These are phyloP conservation scores for Phytophthora quininea DNA, from an alignment of 352 stramenopile species.

Conservation along the genomic window DNA sequence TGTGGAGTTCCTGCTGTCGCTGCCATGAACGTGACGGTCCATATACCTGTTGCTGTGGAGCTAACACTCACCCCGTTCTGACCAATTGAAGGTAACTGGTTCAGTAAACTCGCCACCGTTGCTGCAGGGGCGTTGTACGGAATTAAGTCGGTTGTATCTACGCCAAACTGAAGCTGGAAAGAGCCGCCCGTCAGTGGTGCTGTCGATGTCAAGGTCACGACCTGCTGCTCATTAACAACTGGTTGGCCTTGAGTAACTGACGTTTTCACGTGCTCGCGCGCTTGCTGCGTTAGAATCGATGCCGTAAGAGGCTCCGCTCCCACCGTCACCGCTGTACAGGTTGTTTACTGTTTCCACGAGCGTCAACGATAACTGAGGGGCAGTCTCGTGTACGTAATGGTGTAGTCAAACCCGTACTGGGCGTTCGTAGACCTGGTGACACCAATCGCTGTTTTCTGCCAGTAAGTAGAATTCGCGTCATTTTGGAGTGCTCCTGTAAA, in stretches of 20 bases:
- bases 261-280: constrained; percentile 79
- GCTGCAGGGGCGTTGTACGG: constrained; percentile 63
- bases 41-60: constrained; percentile 21
- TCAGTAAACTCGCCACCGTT: constrained; percentile 76
- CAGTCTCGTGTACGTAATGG: constrained; percentile 66
- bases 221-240: constrained; percentile 75
- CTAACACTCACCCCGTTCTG: constrained; percentile 46
- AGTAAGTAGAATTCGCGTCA: background rate
- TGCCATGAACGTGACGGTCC: constrained; percentile 67
- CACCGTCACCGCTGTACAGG: constrained; percentile 62
- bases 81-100: constrained; percentile 67
- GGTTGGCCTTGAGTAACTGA: constrained; percentile 51
- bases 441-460: constrained; percentile 37
- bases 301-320: constrained; percentile 33
- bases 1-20: constrained; percentile 47
- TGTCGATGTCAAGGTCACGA: constrained; percentile 58
- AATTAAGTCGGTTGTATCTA: constrained; percentile 61
- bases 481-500: constrained; percentile 31
- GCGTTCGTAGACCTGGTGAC: constrained; percentile 59
- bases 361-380: constrained; percentile 42
- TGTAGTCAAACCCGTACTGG: constrained; percentile 76
- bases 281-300: constrained; percentile 38
- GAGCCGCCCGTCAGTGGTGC: constrained; percentile 46
- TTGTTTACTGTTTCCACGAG: constrained; percentile 62
- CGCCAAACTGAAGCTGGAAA: constrained; percentile 78